Evolutionary conservation across 176 grass and related monocot genomes (phyloP), one percentile per base, ranked within the genome.

Genomic region (Ananas comosus): DNA sequence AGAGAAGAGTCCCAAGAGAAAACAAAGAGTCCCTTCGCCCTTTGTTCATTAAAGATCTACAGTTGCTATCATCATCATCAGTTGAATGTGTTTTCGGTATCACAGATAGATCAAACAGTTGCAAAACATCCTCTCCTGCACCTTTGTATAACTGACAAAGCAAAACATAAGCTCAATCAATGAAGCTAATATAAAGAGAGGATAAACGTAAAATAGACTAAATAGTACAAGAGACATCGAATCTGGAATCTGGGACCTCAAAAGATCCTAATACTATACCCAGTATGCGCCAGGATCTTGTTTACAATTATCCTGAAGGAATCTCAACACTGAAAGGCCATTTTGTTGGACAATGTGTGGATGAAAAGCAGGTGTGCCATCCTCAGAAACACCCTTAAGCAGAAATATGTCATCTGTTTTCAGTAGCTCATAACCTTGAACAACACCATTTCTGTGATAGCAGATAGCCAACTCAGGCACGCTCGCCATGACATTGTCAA

Each of bases 321-420:
- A 99, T 50, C 85, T 87, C 54, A 99, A 75, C 25, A 99, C 94
- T 77, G 89, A 87, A 18, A 99, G 66, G 10, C 94, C 94, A 90
- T 99, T 92, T 87, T 99, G 89, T 83, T 99, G 94, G 65, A 93
- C 94, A 70, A 91, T 87, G 65, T 99, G 84, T 56, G 94, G 94
- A 83, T 88, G 80, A 88, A 99, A 99, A 70, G 89, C 89, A 64
- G 94, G 89, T 49, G 80, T 85, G 25, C 94, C 94, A 90, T 99
- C 89, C 66, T 92, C 87, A 48, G 94, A 93, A 21, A 99, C 74
- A 76, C 94, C 89, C 77, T 99, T 99, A 71, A 99, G 74, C 17
- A 93, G 85, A 69, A 91, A 91, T 74, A 99, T 93, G 66, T 99
- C 89, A 88, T 99, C 89, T 48, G 91, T 93, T 85, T 99, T 99